Evolutionary conservation across 345 rosid genomes (phyloP), one percentile per base, ranked within the genome.

Genomic region (Corchorus olitorius): DNA sequence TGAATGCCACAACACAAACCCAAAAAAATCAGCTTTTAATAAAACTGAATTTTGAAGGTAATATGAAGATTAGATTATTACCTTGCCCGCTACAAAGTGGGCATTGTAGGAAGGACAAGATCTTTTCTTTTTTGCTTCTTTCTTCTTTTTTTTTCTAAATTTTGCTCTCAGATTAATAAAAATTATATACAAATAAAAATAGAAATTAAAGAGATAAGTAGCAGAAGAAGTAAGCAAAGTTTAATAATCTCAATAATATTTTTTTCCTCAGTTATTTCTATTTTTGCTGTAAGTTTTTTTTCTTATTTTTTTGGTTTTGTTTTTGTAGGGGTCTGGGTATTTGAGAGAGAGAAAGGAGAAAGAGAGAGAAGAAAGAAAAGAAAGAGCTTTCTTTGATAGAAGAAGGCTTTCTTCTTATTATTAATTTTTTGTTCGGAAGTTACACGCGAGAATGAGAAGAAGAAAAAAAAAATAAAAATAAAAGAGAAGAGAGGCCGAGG

Each of bases 1-100:
- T 69, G 35, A 79, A 76, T 37, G 50, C 41, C 59, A 70, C 60
- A 48, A 46, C 45, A 48, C 37, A 20, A 15, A 34, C 27, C 27
- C 3, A 12, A 19, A 41, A 35, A 68, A 27, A 65, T 1, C 33
- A 49, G 12, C n/a, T 27, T 39, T 22, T 4, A 22, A 60, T 22
- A 27, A n/a, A 50, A 74, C 27, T 3, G 7, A 60, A 74, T 4
- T 34, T 13, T 4, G 63, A 48, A 43, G 75, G 56, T 64, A 62
- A 76, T 55, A 59, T 54, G 34, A 60, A 27, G 74, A 20, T 76
- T 13, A 66, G 77, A 82, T 75, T 56, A 56, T 74, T 81, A 83
- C 88, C 86, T 79, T 83, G 88, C 80, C 86, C 84, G 58, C 83
- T 72, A 81, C 84, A 77, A 77, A 67, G 54, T 73, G 74, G 70